A percentile compares a stretch with the other conserved stretches of the same genome.
Evolutionary conservation across 2,329 filamentous ascomycete genomes (phyloP).

Genomic region (Aspergillus flavus): DNA sequence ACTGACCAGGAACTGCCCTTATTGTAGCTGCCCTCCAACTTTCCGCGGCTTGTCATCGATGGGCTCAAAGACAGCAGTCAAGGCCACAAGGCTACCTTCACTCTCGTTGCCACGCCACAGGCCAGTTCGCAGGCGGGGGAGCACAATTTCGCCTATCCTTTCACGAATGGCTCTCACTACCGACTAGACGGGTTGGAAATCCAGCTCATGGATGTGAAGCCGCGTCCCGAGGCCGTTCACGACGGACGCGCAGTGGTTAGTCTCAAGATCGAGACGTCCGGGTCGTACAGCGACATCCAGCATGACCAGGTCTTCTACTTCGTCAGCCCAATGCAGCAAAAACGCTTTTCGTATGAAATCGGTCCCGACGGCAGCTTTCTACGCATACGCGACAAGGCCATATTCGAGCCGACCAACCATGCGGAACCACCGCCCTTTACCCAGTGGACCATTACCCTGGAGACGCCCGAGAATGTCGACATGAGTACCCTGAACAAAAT

Average conservation of each 20-base stretch:
- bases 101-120: not conserved
- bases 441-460: not conserved
- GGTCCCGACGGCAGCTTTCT: conserved; percentile 63
- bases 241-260: not conserved
- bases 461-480: not conserved
- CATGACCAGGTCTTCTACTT: not conserved
- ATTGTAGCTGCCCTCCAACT: not conserved
- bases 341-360: conserved; percentile 11
- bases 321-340: not conserved
- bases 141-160: not conserved
- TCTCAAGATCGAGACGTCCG: not conserved
- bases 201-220: not conserved
- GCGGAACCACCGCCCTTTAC: not conserved
- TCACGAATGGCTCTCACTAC: not conserved
- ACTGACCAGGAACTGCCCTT: not conserved
- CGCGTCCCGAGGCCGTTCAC: not conserved
- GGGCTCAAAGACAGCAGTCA: not conserved
- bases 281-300: not conserved
- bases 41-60: not conserved
- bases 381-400: conserved; percentile 60
- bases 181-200: not conserved
- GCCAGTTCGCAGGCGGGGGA: not conserved
- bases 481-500: not conserved
- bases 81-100: not conserved
- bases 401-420: not conserved